phyloP scores from a whole-genome alignment of 768 basidiomycete species.

The Piloderma croceum region DNA sequence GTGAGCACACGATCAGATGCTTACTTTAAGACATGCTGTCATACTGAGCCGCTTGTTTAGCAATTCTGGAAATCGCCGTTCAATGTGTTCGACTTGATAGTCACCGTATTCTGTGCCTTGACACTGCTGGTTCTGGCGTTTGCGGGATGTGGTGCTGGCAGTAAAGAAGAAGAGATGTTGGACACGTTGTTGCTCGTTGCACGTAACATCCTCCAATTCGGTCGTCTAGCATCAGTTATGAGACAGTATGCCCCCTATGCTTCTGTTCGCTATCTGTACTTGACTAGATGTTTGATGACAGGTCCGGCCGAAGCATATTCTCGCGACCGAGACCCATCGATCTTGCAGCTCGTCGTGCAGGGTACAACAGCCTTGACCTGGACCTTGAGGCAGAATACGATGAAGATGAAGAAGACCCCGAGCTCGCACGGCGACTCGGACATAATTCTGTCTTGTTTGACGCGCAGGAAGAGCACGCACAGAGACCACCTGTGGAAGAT shows the following conservation, averaged over 20 bases:
- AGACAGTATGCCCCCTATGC: slow-evolving; percentile 63
- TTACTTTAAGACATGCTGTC: neutral
- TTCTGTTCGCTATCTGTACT: slow-evolving; percentile 3
- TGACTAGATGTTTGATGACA: slow-evolving; percentile 23
- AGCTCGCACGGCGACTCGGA: slow-evolving; percentile 54
- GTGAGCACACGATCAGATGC: slow-evolving; percentile 42
- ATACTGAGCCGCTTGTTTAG: slow-evolving; percentile 32
- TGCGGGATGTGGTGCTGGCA: slow-evolving; percentile 74
- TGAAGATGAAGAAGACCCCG: slow-evolving; percentile 46
- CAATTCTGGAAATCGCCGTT: slow-evolving; percentile 97
- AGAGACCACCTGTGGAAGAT: slow-evolving; percentile 21
- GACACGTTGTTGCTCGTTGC: slow-evolving; percentile 90
- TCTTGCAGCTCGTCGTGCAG: slow-evolving; percentile 62
- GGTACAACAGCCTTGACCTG: slow-evolving; percentile 64
- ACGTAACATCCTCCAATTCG: slow-evolving; percentile 89
- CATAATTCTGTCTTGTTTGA: slow-evolving; percentile 63
- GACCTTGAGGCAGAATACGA: slow-evolving; percentile 66
- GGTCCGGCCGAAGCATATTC: slow-evolving; percentile 87
- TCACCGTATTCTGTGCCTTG: slow-evolving; percentile 85
- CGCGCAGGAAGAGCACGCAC: slow-evolving; percentile 35
- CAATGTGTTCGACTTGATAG: slow-evolving; percentile 82
- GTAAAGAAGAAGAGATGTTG: slow-evolving; percentile 90
- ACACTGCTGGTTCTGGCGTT: slow-evolving; percentile 87
- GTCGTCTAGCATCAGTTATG: slow-evolving; percentile 87
- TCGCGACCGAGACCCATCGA: slow-evolving; percentile 83